Evolutionary conservation across 768 basidiomycete species (phyloP), one percentile per base, ranked within the genome.

Genomic region (Obba rivulosa): DNA sequence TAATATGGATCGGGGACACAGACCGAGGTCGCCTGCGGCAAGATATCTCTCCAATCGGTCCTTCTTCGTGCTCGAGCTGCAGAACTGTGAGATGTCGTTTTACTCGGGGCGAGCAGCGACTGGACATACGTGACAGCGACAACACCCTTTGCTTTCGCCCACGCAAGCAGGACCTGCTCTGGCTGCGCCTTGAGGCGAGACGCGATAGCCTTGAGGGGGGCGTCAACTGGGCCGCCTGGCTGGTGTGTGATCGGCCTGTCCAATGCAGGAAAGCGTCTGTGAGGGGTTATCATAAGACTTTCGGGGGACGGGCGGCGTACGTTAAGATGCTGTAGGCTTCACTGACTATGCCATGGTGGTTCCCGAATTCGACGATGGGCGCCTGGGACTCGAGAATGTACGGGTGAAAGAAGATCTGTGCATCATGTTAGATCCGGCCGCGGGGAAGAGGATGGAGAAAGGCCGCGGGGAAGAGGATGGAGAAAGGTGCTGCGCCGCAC

Each of bases 291-390:
- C 7, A 36, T 8, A 9, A 40, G 23, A 31, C 4, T 9, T 9
- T 4, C 23, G 14, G 37, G 38, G 3, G 34, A 25, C 11, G 39
- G 37, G 31, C 20, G 28, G 31, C 78, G 21, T 48, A 85, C 83
- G 71, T 76, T 37, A 92, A 70, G 17, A 77, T 65, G 46, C 83
- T 81, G 66, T 90, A 90, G 1, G 80, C 86, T 62, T 89, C 87
- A 37, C 79, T 78, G 20, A 80, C 72, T 43, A 91, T 85, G 14
- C 72, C 74, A 47, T 88, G 68, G 54, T 71, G 62, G 14, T 71
- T 68, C 38, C 77, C 75, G 56, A 71, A 87, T 31, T 78, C 78
- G 22, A 90, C 66, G 24, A 83, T 68, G 0, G 78, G 72, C 2
- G 68, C 71, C 54, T 81, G 79, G 22, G 68, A 55, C 3, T 66